A percentile compares a stretch with the other conserved stretches of the same genome.
phyloP scores from a whole-genome alignment of 106 monocot genomes.

The Iris macrosiphon region DNA sequence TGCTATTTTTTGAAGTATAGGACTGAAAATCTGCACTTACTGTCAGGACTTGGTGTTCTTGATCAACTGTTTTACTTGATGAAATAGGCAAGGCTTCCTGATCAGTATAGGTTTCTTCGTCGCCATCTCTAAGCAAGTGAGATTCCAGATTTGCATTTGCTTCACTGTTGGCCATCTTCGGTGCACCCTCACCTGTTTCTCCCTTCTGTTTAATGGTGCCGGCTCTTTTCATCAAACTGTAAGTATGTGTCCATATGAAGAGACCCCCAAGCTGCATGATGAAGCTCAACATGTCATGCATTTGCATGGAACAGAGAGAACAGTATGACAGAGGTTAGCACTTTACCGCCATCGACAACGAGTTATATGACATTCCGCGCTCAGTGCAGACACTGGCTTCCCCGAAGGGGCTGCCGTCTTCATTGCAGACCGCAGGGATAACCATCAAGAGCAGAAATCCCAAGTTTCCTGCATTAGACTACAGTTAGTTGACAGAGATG shows the following conservation, averaged over 20 bases:
- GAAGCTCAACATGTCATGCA: too few relatives aligned
- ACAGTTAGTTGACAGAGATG: background rate
- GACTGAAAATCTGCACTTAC: too few relatives aligned
- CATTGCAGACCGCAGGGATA: constrained; percentile 51
- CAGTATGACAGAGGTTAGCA: too few relatives aligned
- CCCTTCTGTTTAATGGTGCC: background rate
- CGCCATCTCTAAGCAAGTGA: background rate
- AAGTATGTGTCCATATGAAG: constrained; percentile 73
- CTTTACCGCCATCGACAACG: constrained; percentile 79
- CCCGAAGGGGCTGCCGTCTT: constrained; percentile 57
- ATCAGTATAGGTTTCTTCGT: background rate
- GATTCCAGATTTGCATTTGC: background rate
- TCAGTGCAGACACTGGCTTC: constrained; percentile 22
- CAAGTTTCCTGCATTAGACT: constrained; percentile 45
- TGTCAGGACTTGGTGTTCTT: background rate
- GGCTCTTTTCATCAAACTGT: constrained; percentile 42
- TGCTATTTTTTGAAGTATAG: too few relatives aligned
- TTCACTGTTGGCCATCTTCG: background rate
- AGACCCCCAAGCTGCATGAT: constrained; percentile 67
- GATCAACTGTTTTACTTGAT: constrained; percentile 1
- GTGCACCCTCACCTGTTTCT: background rate
- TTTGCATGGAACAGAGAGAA: too few relatives aligned
- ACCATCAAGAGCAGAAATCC: constrained; percentile 51
- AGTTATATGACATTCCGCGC: constrained; percentile 49
- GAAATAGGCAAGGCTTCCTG: background rate